A percentile compares a stretch with the other conserved stretches of the same genome.
Evolutionary conservation across 1,139 yeast genomes (phyloP).

Genomic region (Protomyces inouyei): DNA sequence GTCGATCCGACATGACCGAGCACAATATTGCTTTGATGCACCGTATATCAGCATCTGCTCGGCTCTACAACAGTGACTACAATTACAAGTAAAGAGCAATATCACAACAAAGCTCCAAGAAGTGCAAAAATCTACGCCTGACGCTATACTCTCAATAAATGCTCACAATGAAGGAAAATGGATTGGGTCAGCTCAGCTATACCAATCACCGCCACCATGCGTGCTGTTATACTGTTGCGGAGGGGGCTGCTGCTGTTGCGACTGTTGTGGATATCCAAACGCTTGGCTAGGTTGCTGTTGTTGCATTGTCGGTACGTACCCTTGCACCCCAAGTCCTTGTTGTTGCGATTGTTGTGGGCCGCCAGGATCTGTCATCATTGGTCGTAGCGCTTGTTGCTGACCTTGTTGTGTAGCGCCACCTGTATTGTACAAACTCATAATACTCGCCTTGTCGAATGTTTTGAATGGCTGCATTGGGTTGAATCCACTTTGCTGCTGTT

Average conservation of each 20-base stretch:
- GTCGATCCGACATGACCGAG: too few species aligned
- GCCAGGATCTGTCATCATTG: not conserved
- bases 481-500: slow-evolving; percentile 9
- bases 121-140: not conserved
- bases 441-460: slow-evolving; percentile 25
- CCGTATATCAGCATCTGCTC: too few species aligned
- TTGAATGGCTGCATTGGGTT: slow-evolving; percentile 8
- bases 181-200: not conserved
- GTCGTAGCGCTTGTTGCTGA: slow-evolving; percentile 7
- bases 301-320: not conserved
- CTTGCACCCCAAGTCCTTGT: not conserved
- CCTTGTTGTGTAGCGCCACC: not conserved
- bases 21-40: too few species aligned
- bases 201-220: not conserved
- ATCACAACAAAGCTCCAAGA: not conserved
- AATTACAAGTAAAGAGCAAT: too few species aligned
- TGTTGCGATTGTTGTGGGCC: not conserved
- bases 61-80: too few species aligned
- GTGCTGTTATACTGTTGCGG: not conserved
- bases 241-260: not conserved
- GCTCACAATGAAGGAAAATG: not conserved
- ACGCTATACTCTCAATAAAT: not conserved
- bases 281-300: not conserved
- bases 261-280: not conserved
- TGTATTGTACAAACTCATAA: slow-evolving; percentile 13